Conservation (phyloP, 2,329 filamentous ascomycete species). For the Monilinia fructicola region DNA sequence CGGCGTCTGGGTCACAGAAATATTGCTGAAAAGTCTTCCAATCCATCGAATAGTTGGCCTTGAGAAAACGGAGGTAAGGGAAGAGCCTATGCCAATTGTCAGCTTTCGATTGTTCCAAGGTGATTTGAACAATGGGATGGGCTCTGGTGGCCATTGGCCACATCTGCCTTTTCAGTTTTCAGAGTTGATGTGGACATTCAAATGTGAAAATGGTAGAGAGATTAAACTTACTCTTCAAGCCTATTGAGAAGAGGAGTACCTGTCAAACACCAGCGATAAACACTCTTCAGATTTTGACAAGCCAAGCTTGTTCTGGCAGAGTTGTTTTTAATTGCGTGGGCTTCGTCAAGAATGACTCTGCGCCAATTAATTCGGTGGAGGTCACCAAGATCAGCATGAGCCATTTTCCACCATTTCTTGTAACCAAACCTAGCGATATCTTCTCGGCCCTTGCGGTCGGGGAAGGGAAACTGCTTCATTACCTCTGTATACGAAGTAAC, state of each 20-base stretch:
- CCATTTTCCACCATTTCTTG: constrained; percentile 42
- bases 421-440: constrained; percentile 58
- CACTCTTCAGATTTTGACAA: constrained; percentile 42
- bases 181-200: not conserved
- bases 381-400: constrained; percentile 39
- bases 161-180: constrained; percentile 1
- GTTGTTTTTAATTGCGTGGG: constrained; percentile 55
- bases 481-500: constrained; percentile 37
- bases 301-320: constrained; percentile 45
- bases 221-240: constrained; percentile 36
- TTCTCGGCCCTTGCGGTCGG: constrained; percentile 89
- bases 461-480: constrained; percentile 71
- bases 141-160: not conserved
- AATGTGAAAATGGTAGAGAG: not conserved
- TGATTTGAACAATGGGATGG: constrained; percentile 1
- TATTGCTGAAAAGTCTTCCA: constrained; percentile 36
- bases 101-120: constrained; percentile 15
- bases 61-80: constrained; percentile 40
- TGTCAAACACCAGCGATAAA: constrained; percentile 40
- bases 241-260: constrained; percentile 39
- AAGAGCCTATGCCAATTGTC: constrained; percentile 33
- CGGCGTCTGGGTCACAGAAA: constrained; percentile 36
- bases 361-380: constrained; percentile 48
- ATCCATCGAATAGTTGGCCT: constrained; percentile 36
- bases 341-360: constrained; percentile 58